Percentiles rank a stretch among this genome's conserved stretches.
Conservation (phyloP, 257 asterid species). For the Nicotiana tabacum region DNA sequence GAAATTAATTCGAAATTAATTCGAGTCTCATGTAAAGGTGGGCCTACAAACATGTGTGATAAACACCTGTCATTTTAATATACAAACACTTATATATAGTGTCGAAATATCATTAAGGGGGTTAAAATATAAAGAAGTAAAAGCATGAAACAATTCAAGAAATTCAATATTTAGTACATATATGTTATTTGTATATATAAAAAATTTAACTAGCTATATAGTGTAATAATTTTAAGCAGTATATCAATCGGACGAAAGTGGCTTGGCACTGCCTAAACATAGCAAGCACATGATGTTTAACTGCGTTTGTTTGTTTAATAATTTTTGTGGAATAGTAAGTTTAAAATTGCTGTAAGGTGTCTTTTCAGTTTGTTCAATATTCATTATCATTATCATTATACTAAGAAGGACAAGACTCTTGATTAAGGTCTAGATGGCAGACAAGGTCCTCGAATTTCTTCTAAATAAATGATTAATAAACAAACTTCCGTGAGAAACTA, state of each 20-base stretch:
- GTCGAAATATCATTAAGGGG: too few relatives aligned
- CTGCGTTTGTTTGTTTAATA: background rate
- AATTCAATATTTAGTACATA: too few relatives aligned
- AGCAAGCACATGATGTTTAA: too few relatives aligned
- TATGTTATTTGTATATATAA: too few relatives aligned
- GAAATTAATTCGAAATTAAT: background rate
- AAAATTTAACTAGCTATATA: too few relatives aligned
- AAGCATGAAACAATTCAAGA: too few relatives aligned
- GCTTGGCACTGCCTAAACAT: too few relatives aligned
- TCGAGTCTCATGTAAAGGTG: background rate
- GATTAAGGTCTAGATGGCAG: background rate
- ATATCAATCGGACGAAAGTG: too few relatives aligned
- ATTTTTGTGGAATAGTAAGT: background rate
- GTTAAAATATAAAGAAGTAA: too few relatives aligned
- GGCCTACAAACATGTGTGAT: background rate
- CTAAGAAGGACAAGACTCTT: background rate
- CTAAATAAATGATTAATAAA: background rate
- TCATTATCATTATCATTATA: background rate
- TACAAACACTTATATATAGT: too few relatives aligned
- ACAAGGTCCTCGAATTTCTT: background rate
- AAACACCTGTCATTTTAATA: background rate
- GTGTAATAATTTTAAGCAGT: too few relatives aligned
- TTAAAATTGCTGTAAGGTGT: background rate
- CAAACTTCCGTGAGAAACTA: background rate
- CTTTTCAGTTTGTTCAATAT: background rate